Base-by-base conservation (phyloP, 139 green algal genomes). In the Pleodorina starrii region DNA sequence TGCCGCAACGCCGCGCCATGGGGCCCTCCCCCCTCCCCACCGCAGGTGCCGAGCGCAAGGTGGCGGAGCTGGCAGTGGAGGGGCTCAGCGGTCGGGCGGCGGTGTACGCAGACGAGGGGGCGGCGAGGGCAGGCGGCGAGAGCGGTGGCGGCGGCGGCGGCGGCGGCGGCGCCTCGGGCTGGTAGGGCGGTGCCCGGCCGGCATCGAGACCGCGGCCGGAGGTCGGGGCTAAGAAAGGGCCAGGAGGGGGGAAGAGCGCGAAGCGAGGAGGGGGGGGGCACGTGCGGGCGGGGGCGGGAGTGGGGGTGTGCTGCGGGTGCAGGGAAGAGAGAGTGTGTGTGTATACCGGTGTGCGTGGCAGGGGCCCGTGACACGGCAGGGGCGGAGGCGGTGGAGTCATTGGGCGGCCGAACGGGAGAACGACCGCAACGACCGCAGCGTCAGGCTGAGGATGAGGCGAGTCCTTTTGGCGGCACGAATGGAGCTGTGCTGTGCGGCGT, bases 1-100 rank as follows among this genome's bases (percentile, higher is more conserved):
- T 27, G 25, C 10, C 27, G n/a, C n/a, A n/a, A n/a, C n/a, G n/a
- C n/a, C n/a, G n/a, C n/a, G n/a, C n/a, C n/a, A n/a, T n/a, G n/a
- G n/a, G n/a, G n/a, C n/a, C n/a, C n/a, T n/a, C n/a, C n/a, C n/a
- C n/a, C n/a, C n/a, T n/a, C 6, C 27, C 2, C 50, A 12, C 40
- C 40, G 84, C 89, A 90, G 89, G 89, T 71, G 89, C 84, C 6
- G 32, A 3, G 1, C 50, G 42, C 54, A 92, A 92, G 66, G 76
- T 10, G 9, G 51, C 68, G 12, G 51, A 44, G 32, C 38, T 82
- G 76, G 88, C 82, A 21, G 73, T 89, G 11, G 88, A 91, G 72
- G 88, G 88, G 0, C 81, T 73, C 17, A 51, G 25, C 17, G 88
- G 88, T 10, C 43, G 88, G 0, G 88, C 88, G 0, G 88, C 81